phyloP scores from a whole-genome alignment of 164 flowering plant genomes.

The Kalanchoe fedtschenkoi region DNA sequence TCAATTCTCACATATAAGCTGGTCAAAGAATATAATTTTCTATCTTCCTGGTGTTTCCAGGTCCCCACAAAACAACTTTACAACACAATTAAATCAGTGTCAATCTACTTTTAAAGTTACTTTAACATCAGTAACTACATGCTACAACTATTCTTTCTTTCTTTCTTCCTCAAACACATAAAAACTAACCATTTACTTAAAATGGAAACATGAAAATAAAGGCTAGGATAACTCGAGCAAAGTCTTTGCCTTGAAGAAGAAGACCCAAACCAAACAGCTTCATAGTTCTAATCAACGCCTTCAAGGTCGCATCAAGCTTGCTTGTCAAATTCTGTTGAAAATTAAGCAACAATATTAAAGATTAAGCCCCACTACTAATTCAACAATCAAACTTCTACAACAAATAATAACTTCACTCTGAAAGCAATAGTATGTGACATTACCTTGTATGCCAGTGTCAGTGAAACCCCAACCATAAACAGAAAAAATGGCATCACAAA shows the following conservation, averaged over 20 bases:
- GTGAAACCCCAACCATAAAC: slow-evolving; percentile 70
- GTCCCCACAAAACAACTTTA: neutral
- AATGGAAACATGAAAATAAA: no score
- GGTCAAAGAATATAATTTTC: neutral
- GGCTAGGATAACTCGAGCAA: no score
- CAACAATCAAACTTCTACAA: neutral
- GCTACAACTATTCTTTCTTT: neutral
- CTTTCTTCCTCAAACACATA: neutral
- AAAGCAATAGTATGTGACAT: neutral
- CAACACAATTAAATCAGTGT: no score
- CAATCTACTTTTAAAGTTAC: no score
- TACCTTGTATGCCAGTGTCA: slow-evolving; percentile 69
- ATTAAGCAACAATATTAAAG: neutral
- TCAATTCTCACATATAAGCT: neutral
- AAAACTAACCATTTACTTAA: neutral
- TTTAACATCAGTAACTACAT: neutral
- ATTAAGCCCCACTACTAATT: neutral
- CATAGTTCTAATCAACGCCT: slow-evolving; percentile 38
- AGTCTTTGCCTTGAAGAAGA: slow-evolving; percentile 51
- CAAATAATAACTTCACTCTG: neutral
- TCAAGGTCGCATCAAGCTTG: slow-evolving; percentile 35
- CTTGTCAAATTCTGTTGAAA: slow-evolving; percentile 33
- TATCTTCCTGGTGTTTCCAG: neutral
- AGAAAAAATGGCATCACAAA: slow-evolving; percentile 81
- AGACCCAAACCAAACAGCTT: slow-evolving; percentile 51